A percentile compares a stretch with the other conserved stretches of the same genome.
Conservation (phyloP, 2,329 filamentous ascomycete genomes). For the Didymella pinodella region DNA sequence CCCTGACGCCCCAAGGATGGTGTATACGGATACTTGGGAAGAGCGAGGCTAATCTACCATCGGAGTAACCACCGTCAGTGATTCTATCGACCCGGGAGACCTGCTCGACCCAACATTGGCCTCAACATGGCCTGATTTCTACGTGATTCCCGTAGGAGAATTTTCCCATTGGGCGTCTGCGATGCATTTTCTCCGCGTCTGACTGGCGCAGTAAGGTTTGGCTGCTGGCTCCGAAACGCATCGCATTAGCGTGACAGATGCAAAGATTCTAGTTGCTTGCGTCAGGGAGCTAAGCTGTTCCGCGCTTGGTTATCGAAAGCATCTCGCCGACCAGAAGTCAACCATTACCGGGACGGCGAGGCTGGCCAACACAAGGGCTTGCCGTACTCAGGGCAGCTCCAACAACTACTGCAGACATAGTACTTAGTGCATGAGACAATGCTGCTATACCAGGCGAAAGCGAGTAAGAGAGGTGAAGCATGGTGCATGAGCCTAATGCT, state of each 20-base stretch:
- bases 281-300: conserved; percentile 8
- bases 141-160: neutral
- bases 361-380: neutral
- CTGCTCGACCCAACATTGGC: conserved; percentile 3
- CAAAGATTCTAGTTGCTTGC: conserved; percentile 11
- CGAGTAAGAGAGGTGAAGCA: conserved; percentile 1
- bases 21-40: conserved; percentile 4
- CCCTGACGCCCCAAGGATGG: conserved; percentile 9
- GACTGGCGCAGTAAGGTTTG: conserved; percentile 11
- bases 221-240: conserved; percentile 6
- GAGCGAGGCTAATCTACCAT: conserved; percentile 6
- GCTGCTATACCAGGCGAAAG: neutral
- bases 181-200: conserved; percentile 4
- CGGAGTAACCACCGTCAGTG: conserved; percentile 5
- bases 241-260: conserved; percentile 19
- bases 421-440: neutral
- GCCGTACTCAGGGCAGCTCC: neutral
- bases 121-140: conserved; percentile 6
- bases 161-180: conserved; percentile 5
- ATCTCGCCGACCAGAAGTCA: conserved; percentile 5
- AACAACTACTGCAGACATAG: neutral
- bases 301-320: conserved; percentile 3
- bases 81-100: conserved; percentile 3
- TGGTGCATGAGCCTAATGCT: conserved; percentile 1
- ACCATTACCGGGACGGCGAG: neutral